Evolutionary conservation across 129 eudicot genomes (phyloP), one percentile per base, ranked within the genome.

Genomic region (Arctium lappa): DNA sequence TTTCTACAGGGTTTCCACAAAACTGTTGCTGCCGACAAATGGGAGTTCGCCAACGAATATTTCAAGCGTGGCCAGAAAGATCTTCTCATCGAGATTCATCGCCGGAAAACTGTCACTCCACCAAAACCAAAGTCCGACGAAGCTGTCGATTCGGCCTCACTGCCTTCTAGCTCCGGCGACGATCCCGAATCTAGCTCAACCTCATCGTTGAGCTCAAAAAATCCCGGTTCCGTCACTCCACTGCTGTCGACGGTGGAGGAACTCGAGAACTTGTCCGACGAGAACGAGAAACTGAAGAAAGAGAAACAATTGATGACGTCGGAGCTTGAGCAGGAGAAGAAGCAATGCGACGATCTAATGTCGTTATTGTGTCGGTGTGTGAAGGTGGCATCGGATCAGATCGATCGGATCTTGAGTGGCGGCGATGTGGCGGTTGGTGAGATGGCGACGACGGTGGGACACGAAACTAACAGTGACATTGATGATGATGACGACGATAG

Each of bases 1-100:
- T 16, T 34, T 78, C 40, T 53, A 40, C 91, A 94, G 98, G 98
- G 98, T 4, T 94, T 94, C 78, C 91, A 95, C 30, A 94, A 94
- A 81, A 90, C 78, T 8, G 92, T 90, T 22, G 27, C 27, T 9
- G 92, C 97, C 6, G 92, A 94, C 87, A 94, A 94, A 84, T 94
- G 98, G 98, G 97, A 94, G 77, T 94, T 94, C 75, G 90, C 92
- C 46, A 94, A 94, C 74, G 91, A 92, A 3, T 74, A 86, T 40
- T 94, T 94, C 87, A 90, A 81, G 77, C 86, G 88, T 53, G 97
- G 91, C 12, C 88, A 81, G 30, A 86, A 86, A 12, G 93, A 90
- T 2, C 95, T 94, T 18, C 92, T 94, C 72, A 77, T 79, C 29
- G 73, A 77, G 0, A 92, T 94, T 69, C 89, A 90, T 40, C 98